Evolutionary conservation across 371 early-diverging fungal genomes (phyloP).

Genomic region (Haplosporangium sp.): DNA sequence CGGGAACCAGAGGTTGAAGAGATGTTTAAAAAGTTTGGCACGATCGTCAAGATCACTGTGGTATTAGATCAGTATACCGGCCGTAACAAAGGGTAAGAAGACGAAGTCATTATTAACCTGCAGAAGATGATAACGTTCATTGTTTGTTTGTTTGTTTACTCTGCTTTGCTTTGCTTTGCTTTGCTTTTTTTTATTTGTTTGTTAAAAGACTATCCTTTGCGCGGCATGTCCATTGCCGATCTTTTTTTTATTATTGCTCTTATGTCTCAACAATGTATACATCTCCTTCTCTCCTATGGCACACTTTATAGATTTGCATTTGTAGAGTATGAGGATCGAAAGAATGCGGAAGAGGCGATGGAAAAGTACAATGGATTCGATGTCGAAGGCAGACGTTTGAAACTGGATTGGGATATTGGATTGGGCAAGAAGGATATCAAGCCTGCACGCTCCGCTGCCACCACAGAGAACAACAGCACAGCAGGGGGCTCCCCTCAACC

Average conservation of each 20-base stretch:
- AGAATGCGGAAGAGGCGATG: constrained; percentile 82
- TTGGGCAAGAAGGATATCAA: constrained; percentile 72
- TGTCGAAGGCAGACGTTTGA: constrained; percentile 79
- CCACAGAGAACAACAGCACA: constrained; percentile 27
- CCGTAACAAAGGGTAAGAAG: constrained; percentile 80
- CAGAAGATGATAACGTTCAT: background rate
- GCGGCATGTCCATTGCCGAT: background rate
- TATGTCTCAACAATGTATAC: too few relatives aligned
- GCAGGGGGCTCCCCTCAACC: constrained; percentile 40
- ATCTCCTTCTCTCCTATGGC: too few relatives aligned
- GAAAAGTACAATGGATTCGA: constrained; percentile 77
- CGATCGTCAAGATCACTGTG: constrained; percentile 72
- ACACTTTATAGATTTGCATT: constrained; percentile 78
- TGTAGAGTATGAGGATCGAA: constrained; percentile 80
- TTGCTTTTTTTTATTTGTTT: background rate
- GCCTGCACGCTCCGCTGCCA: constrained; percentile 34
- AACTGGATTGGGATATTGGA: constrained; percentile 86
- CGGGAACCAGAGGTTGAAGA: constrained; percentile 76
- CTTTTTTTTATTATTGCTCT: background rate
- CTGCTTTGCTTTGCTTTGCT: background rate
- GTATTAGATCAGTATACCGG: constrained; percentile 77
- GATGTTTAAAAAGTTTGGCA: constrained; percentile 82
- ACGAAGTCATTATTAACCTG: background rate
- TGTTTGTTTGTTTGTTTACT: background rate
- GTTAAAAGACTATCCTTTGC: background rate